phyloP scores from a whole-genome alignment of 192 early-diverging fungal species.

The Pilobolus umbonatus region DNA sequence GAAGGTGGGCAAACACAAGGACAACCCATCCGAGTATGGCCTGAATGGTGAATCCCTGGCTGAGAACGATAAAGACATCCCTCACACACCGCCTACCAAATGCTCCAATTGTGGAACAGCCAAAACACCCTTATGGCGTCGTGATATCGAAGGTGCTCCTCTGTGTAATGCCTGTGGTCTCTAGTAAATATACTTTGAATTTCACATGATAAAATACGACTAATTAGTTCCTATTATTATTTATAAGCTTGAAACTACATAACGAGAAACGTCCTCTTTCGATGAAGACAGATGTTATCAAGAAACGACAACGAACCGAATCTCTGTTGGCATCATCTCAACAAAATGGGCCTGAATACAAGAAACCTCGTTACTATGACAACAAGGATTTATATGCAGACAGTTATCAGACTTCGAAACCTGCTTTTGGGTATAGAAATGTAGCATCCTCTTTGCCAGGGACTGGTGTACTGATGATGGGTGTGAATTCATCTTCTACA shows the following conservation, averaged over 20 bases:
- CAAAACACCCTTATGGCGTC: constrained; percentile 92
- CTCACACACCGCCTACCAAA: constrained; percentile 17
- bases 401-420: background rate
- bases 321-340: background rate
- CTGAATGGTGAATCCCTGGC: constrained; percentile 1
- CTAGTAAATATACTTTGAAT: constrained; percentile 34
- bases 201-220: background rate
- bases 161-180: constrained; percentile 58
- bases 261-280: constrained; percentile 33
- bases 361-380: constrained; percentile 10
- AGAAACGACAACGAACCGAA: constrained; percentile 31
- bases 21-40: background rate
- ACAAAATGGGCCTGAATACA: background rate
- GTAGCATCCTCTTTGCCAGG: background rate
- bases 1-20: constrained; percentile 51
- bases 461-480: constrained; percentile 8
- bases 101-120: constrained; percentile 78
- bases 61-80: constrained; percentile 27
- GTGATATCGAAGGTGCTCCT: constrained; percentile 51
- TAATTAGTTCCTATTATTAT: background rate
- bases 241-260: constrained; percentile 29
- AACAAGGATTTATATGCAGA: background rate
- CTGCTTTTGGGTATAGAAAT: constrained; percentile 1
- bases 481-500: too few species aligned
- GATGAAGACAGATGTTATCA: constrained; percentile 34